Evolutionary conservation across 306 rosid genomes (phyloP).

Genomic region (Trichosanthes truncata): DNA sequence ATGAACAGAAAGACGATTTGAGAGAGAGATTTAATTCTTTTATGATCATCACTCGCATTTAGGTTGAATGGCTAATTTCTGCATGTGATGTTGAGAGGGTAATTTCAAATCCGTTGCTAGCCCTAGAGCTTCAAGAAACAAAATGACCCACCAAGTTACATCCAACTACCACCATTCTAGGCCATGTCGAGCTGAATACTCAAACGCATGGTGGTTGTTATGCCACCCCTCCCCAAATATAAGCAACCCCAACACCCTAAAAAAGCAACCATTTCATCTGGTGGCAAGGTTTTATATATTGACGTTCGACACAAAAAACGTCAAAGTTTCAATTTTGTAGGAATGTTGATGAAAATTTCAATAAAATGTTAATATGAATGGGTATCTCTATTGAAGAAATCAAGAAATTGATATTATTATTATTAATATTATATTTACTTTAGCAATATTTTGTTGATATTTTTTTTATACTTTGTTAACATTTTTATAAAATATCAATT

Average conservation of each 20-base stretch:
- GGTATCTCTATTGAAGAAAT: too few species aligned
- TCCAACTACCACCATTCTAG: slow-evolving; percentile 71
- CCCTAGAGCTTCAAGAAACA: slow-evolving; percentile 38
- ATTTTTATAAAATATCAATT: too few species aligned
- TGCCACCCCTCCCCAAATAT: slow-evolving; percentile 82
- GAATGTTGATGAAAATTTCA: too few species aligned
- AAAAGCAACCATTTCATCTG: neutral
- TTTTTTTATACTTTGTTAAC: too few species aligned
- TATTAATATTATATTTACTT: too few species aligned
- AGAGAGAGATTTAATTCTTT: neutral
- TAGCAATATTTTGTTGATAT: too few species aligned
- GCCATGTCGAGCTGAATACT: slow-evolving; percentile 59
- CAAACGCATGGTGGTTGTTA: slow-evolving; percentile 71
- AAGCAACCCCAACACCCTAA: slow-evolving; percentile 48
- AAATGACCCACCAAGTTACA: slow-evolving; percentile 47
- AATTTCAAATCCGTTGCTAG: slow-evolving; percentile 44
- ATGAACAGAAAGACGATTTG: too few species aligned
- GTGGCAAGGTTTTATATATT: neutral
- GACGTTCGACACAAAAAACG: too few species aligned
- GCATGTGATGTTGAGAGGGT: slow-evolving; percentile 36
- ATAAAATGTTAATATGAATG: too few species aligned
- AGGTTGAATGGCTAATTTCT: neutral
- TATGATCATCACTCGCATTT: neutral
- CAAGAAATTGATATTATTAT: too few species aligned
- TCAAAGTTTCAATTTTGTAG: neutral